Conservation (phyloP, 306 rosid genomes). For the Lupinus albus region DNA sequence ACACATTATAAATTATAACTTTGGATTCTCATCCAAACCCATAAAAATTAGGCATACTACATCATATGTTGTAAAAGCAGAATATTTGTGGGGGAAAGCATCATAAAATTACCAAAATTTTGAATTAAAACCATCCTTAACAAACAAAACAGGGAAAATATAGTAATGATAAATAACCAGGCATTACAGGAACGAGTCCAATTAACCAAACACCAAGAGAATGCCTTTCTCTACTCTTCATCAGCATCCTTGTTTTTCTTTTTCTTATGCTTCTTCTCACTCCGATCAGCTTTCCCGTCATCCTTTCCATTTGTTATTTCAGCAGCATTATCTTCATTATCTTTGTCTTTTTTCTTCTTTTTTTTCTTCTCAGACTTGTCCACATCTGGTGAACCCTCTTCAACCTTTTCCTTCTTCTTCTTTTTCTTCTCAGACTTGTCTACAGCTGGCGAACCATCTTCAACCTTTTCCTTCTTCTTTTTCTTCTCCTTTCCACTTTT, state of each 20-base stretch:
- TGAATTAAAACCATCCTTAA: background rate
- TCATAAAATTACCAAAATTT: background rate
- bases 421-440: slow-evolving; percentile 77
- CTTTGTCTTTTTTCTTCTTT: slow-evolving; percentile 66
- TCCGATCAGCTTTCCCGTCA: slow-evolving; percentile 48
- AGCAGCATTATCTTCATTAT: slow-evolving; percentile 43
- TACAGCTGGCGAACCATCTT: slow-evolving; percentile 48
- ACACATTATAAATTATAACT: background rate
- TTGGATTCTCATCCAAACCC: background rate
- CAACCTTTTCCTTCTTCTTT: slow-evolving; percentile 55
- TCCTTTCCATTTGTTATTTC: slow-evolving; percentile 18
- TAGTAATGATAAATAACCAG: background rate
- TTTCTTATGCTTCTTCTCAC: slow-evolving; percentile 66
- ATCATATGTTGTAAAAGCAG: background rate
- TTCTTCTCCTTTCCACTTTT: slow-evolving; percentile 50
- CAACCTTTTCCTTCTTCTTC: slow-evolving; percentile 51
- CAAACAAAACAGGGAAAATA: background rate
- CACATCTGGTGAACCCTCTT: slow-evolving; percentile 49
- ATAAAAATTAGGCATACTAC: slow-evolving; percentile 27
- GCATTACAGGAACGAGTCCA: background rate
- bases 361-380: slow-evolving; percentile 73
- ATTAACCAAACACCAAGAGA: background rate
- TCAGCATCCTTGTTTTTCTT: slow-evolving; percentile 56
- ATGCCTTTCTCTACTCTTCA: slow-evolving; percentile 45
- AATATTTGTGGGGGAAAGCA: background rate